These are phyloP conservation scores for Cercospora zeae-maydis DNA, from an alignment of 2,329 filamentous ascomycete species.

Conservation along the genomic window DNA sequence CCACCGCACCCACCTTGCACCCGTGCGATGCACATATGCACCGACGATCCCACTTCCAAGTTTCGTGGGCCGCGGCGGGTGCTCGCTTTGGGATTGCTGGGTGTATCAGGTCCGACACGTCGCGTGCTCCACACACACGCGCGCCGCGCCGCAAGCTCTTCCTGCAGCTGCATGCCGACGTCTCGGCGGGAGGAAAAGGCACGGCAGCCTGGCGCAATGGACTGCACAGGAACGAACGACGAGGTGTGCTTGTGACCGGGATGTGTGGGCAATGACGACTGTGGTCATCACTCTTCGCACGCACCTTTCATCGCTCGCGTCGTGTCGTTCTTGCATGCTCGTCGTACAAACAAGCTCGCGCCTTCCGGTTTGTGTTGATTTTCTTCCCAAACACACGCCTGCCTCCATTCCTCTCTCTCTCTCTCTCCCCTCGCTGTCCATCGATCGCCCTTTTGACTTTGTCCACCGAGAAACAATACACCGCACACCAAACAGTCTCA, in stretches of 20 bases:
- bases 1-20: no score
- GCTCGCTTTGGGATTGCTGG: background rate
- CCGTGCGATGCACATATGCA: constrained; percentile 1
- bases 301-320: constrained; percentile 3
- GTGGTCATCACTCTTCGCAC: background rate
- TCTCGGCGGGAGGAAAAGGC: background rate
- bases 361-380: background rate
- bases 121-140: constrained; percentile 6
- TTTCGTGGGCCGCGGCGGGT: background rate
- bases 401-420: background rate
- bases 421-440: background rate
- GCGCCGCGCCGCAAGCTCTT: background rate
- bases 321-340: background rate
- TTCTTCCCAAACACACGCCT: constrained; percentile 1
- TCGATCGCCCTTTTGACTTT: background rate
- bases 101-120: background rate
- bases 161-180: background rate
- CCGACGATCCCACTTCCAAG: constrained; percentile 6
- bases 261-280: constrained; percentile 1
- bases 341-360: constrained; percentile 6
- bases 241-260: background rate
- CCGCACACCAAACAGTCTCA: background rate
- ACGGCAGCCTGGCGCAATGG: background rate
- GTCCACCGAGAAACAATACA: background rate
- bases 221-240: constrained; percentile 3